A percentile compares a stretch with the other conserved stretches of the same genome.
Evolutionary conservation across 2,329 filamentous ascomycete genomes (phyloP).

Genomic region (Colletotrichum spinosum): DNA sequence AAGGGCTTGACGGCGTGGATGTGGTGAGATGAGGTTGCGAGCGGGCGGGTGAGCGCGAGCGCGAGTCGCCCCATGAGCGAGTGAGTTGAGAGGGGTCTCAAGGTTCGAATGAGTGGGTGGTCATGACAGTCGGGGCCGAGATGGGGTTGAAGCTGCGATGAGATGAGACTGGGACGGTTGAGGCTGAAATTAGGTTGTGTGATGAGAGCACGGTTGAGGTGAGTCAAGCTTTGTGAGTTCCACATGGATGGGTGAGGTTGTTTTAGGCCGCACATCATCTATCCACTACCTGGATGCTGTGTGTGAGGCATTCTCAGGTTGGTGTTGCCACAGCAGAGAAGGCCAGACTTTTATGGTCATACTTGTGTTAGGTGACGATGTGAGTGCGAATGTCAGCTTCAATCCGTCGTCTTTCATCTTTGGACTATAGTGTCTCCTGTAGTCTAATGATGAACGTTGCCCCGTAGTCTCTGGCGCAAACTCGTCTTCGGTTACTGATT

Average conservation of each 20-base stretch:
- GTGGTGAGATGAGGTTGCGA: neutral
- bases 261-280: neutral
- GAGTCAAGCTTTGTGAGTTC: slow-evolving; percentile 20
- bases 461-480: no score
- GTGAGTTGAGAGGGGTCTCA: slow-evolving; percentile 1
- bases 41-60: neutral
- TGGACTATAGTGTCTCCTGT: no score
- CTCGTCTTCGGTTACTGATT: no score
- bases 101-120: neutral
- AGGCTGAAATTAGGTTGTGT: slow-evolving; percentile 2
- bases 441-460: no score
- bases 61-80: neutral
- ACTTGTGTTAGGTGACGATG: no score
- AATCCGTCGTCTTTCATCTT: no score
- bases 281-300: no score
- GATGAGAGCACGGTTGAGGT: neutral
- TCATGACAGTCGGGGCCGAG: neutral
- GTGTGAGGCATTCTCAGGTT: no score
- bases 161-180: neutral
- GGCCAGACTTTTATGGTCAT: no score
- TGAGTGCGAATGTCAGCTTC: no score
- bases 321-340: no score
- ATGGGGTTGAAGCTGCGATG: neutral
- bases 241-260: slow-evolving; percentile 10
- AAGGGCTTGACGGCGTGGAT: neutral